Conservation (phyloP, 202 grass and related monocot species). For the Schoenoplectus tabernaemontani region DNA sequence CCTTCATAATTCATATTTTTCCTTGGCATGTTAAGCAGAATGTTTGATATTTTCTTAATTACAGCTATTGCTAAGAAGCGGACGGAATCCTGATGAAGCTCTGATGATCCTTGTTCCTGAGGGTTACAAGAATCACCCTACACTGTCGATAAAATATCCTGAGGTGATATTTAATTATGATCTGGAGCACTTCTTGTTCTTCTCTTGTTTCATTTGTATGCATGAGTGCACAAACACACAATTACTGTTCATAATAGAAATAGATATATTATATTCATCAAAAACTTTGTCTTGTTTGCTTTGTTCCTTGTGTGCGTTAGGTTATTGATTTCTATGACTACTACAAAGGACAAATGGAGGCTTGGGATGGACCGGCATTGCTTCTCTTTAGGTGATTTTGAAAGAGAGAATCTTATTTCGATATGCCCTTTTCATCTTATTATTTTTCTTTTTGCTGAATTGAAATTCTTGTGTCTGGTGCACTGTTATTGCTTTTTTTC, state of each 20-base stretch:
- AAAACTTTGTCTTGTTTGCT: neutral
- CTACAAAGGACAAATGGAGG: slow-evolving; percentile 99
- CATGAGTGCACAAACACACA: neutral
- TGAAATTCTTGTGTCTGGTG: neutral
- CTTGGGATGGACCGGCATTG: slow-evolving; percentile 98
- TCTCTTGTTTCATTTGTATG: neutral
- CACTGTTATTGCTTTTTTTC: slow-evolving; percentile 20
- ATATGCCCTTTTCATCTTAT: slow-evolving; percentile 7
- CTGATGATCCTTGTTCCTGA: slow-evolving; percentile 98
- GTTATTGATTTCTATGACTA: slow-evolving; percentile 97
- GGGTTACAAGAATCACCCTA: slow-evolving; percentile 98
- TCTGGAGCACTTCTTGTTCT: slow-evolving; percentile 6
- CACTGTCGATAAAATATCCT: slow-evolving; percentile 92
- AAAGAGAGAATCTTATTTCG: slow-evolving; percentile 12
- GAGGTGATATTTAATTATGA: slow-evolving; percentile 49
- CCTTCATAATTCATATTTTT: neutral
- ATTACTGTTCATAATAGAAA: neutral
- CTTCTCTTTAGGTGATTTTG: slow-evolving; percentile 83
- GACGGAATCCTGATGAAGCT: slow-evolving; percentile 87
- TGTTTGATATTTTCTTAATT: slow-evolving; percentile 30
- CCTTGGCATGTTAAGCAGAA: neutral
- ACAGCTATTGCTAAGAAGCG: slow-evolving; percentile 86
- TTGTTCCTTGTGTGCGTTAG: slow-evolving; percentile 39
- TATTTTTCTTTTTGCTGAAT: slow-evolving; percentile 22
- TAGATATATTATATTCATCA: neutral